Percentiles rank a stretch among this genome's conserved stretches.
These are phyloP conservation scores for Penicillium vulpinum DNA, from an alignment of 2,329 filamentous ascomycete species.

Conservation along the genomic window DNA sequence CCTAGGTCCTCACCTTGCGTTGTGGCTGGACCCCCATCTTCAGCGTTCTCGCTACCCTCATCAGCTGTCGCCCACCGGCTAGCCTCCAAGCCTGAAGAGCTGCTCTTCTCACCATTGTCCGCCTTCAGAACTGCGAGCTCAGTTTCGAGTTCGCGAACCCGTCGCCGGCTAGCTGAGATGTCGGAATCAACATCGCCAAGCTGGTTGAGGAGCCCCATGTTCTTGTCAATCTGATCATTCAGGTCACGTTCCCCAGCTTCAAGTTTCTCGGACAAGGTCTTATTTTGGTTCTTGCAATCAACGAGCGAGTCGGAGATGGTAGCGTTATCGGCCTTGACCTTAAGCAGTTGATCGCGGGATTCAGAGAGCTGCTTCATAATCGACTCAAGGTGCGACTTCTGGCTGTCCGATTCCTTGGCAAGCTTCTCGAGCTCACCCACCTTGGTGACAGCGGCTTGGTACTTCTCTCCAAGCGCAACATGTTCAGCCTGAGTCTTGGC, in stretches of 20 bases:
- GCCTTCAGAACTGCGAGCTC: conserved; percentile 40
- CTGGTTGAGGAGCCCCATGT: conserved; percentile 42
- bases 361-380: conserved; percentile 55
- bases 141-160: conserved; percentile 42
- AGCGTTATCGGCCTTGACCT: conserved; percentile 34
- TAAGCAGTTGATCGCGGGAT: conserved; percentile 35
- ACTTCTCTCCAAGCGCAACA: conserved; percentile 47
- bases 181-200: conserved; percentile 41
- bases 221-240: conserved; percentile 44
- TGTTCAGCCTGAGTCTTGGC: conserved; percentile 46
- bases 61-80: conserved; percentile 45
- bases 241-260: conserved; percentile 37
- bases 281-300: conserved; percentile 30
- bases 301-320: conserved; percentile 35
- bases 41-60: conserved; percentile 29
- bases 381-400: conserved; percentile 65
- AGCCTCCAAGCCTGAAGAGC: conserved; percentile 34
- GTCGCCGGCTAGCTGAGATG: conserved; percentile 38
- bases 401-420: conserved; percentile 73
- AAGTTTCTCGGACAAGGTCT: conserved; percentile 36
- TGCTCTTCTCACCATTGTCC: conserved; percentile 31
- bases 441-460: conserved; percentile 46
- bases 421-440: conserved; percentile 83
- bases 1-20: conserved; percentile 50
- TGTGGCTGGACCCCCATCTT: conserved; percentile 39